Percentiles rank a stretch among this genome's conserved stretches.
These are phyloP conservation scores for Coemansia sp. DNA, from an alignment of 192 early-diverging fungal species.

Conservation along the genomic window DNA sequence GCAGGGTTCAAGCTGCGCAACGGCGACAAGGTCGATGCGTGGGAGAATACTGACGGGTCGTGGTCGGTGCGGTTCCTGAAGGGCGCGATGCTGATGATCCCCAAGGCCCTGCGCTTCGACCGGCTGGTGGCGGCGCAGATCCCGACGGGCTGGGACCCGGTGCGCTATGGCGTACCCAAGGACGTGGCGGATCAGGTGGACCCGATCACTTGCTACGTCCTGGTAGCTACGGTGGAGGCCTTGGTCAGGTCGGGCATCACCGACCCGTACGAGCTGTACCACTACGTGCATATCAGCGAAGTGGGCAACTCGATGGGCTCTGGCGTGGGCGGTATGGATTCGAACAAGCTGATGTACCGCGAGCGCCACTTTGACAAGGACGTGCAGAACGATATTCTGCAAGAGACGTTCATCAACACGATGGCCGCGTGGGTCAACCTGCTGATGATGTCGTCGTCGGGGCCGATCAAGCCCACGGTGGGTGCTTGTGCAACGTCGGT, in stretches of 20 bases:
- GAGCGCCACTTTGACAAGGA: conserved; percentile 77
- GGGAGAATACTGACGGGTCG: conserved; percentile 55
- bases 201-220: conserved; percentile 77
- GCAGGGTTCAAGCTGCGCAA: conserved; percentile 79
- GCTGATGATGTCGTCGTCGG: conserved; percentile 84
- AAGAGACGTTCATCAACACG: conserved; percentile 95
- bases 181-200: conserved; percentile 90
- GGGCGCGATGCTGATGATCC: conserved; percentile 82
- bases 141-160: conserved; percentile 88
- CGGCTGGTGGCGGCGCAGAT: conserved; percentile 76
- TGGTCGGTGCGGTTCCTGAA: conserved; percentile 78
- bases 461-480: conserved; percentile 61
- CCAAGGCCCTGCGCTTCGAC: conserved; percentile 89
- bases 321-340: conserved; percentile 80
- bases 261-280: conserved; percentile 95
- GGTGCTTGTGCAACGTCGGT: conserved; percentile 91
- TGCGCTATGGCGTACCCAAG: conserved; percentile 87
- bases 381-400: conserved; percentile 86
- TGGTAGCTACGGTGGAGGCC: conserved; percentile 90
- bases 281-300: conserved; percentile 92
- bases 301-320: conserved; percentile 87
- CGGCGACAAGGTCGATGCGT: conserved; percentile 66
- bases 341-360: conserved; percentile 73
- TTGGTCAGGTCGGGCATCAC: conserved; percentile 86
- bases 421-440: conserved; percentile 96